These are phyloP conservation scores for Apiotrichum gracile DNA, from an alignment of 1,284 basidiomycete genomes.

Conservation along the genomic window DNA sequence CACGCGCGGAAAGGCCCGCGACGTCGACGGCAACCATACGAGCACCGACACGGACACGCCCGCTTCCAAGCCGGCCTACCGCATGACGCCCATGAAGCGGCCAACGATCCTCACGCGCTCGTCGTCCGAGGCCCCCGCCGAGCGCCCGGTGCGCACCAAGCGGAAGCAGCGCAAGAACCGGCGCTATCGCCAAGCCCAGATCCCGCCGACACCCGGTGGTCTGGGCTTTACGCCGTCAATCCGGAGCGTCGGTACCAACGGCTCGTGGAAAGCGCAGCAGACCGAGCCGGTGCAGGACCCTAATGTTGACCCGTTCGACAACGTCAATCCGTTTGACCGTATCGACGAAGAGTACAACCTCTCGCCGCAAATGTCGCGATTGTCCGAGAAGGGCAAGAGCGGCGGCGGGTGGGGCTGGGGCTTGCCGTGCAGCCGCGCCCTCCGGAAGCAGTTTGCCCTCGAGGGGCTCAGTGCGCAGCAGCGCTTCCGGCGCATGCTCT, in stretches of 20 bases:
- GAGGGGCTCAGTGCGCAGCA: slow-evolving; percentile 25
- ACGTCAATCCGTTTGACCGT: slow-evolving; percentile 17
- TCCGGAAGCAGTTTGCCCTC: slow-evolving; percentile 3
- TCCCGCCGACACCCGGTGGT: slow-evolving; percentile 14
- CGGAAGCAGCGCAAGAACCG: neutral
- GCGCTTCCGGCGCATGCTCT: slow-evolving; percentile 43
- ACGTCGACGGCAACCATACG: neutral
- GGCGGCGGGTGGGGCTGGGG: too few relatives aligned
- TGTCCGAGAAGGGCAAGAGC: slow-evolving; percentile 2
- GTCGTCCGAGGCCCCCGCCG: neutral
- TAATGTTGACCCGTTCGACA: slow-evolving; percentile 11
- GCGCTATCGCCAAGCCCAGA: slow-evolving; percentile 9
- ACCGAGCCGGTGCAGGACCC: slow-evolving; percentile 1
- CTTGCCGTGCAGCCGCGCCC: neutral
- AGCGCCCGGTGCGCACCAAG: neutral
- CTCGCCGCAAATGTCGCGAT: neutral
- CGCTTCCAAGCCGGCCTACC: neutral
- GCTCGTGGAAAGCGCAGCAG: too few relatives aligned
- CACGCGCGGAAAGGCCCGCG: neutral
- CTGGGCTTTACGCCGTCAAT: neutral
- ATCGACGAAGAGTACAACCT: slow-evolving; percentile 16
- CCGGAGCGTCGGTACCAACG: neutral
- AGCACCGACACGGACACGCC: neutral
- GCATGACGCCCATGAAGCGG: neutral
- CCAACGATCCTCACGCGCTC: neutral